Percentiles rank a stretch among this genome's conserved stretches.
Evolutionary conservation across 2,329 filamentous ascomycete species (phyloP).

Genomic region (Amylocarpus encephaloides): DNA sequence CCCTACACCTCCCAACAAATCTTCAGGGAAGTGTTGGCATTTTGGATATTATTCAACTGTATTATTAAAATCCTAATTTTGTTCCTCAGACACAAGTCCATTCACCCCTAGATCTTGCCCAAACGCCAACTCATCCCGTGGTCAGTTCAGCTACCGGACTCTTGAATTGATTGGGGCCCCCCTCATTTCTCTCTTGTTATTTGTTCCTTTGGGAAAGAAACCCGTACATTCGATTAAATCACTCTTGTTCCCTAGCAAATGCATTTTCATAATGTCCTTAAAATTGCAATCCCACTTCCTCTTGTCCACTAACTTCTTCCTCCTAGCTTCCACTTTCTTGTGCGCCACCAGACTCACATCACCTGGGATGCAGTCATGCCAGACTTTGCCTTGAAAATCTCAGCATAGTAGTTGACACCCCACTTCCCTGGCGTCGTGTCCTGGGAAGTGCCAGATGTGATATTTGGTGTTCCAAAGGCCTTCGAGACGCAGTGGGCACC

Average conservation of each 20-base stretch:
- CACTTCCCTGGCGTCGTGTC: constrained; percentile 34
- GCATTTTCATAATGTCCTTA: constrained; percentile 23
- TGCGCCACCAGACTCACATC: constrained; percentile 90
- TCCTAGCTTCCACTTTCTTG: constrained; percentile 51
- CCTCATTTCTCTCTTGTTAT: constrained; percentile 12
- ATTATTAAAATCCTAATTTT: no score
- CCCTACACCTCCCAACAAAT: no score
- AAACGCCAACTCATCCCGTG: no score
- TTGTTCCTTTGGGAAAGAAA: constrained; percentile 9
- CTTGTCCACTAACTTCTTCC: constrained; percentile 31
- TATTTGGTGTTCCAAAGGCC: constrained; percentile 27
- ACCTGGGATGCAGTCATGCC: constrained; percentile 71
- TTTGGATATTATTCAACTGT: no score
- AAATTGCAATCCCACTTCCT: constrained; percentile 33
- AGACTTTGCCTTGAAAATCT: constrained; percentile 26
- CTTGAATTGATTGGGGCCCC: constrained; percentile 9
- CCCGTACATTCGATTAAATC: constrained; percentile 12
- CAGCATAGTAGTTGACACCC: constrained; percentile 33
- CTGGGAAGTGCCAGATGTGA: constrained; percentile 24
- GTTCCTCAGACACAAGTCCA: no score
- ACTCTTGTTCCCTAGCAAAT: constrained; percentile 10
- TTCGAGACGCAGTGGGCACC: constrained; percentile 33
- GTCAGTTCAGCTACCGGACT: constrained; percentile 1
- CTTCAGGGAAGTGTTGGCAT: no score
- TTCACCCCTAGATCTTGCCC: no score